Percentiles rank a stretch among this genome's conserved stretches.
Conservation (phyloP, 108 stramenopile species). For the Skeletonema tropicum region DNA sequence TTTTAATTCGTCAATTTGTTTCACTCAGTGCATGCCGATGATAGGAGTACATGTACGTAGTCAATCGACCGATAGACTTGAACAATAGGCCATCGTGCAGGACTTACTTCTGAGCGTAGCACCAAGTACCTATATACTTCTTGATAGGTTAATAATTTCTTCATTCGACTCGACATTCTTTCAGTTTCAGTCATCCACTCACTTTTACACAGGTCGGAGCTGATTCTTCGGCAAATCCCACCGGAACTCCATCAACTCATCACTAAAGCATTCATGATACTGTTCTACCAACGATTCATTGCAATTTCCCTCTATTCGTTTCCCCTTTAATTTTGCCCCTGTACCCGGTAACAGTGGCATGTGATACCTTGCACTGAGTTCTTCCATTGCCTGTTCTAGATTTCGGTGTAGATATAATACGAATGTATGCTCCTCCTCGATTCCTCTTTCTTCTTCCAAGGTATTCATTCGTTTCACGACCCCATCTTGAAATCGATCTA, state of each 20-base stretch:
- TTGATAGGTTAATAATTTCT: too few species aligned
- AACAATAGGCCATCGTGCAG: too few species aligned
- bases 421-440: conserved; percentile 23
- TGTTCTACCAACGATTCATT: conserved; percentile 28
- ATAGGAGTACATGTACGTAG: too few species aligned
- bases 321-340: conserved; percentile 12
- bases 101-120: too few species aligned
- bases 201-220: too few species aligned
- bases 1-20: too few species aligned
- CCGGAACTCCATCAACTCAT: conserved; percentile 28
- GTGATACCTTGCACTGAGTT: conserved; percentile 16
- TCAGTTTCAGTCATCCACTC: too few species aligned
- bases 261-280: conserved; percentile 45
- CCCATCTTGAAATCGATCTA: conserved; percentile 23
- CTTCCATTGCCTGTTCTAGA: conserved; percentile 16
- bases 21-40: too few species aligned
- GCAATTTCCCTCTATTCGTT: conserved; percentile 36
- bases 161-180: too few species aligned
- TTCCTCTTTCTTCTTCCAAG: neutral
- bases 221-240: conserved; percentile 15
- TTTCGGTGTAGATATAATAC: conserved; percentile 35
- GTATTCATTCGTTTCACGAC: conserved; percentile 15
- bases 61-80: too few species aligned
- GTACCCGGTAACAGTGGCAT: conserved; percentile 35
- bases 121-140: too few species aligned